Base-by-base conservation (phyloP, 2,329 filamentous ascomycete genomes). In the Xylariales sp. region DNA sequence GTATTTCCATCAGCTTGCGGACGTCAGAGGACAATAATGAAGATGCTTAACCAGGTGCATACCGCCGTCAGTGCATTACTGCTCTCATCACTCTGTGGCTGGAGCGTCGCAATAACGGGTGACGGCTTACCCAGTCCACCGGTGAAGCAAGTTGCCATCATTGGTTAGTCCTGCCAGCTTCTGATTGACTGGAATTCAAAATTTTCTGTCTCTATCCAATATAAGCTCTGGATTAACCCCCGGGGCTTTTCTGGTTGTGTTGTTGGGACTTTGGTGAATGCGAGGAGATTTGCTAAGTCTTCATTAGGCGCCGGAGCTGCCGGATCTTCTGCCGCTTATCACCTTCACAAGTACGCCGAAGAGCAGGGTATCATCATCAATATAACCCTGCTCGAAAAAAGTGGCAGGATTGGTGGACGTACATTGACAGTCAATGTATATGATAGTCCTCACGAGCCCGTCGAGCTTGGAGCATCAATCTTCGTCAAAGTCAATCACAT, bases 391-490 rank as follows among this genome's bases (percentile, higher is more conserved):
- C 96, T 91, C 58, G 93, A 98, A 55, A 84, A 83, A 49, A 81
- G 79, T 13, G 60, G 69, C 21, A 87, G 81, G 49, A 73, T 97
- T 29, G 93, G 93, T 20, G 93, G 93, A 7, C 85, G 93, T 18
- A 85, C 85, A 6, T 86, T 90, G 20, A 97, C 90, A 1, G 84
- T 95, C 14, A 70, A 89, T 52, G 82, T 81, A 3, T 91, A 85
- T 56, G 74, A 78, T 46, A 73, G 91, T 50, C 69, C 81, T 2
- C 46, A 65, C 1, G 67, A 81, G 27, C 84, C 85, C 2, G 76
- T 95, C 24, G 93, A 98, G 60, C 70, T 97, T 1, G 93, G 93
- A 13, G 93, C 86, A 10, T 91, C 85, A 44, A 95, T 97, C 51
- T 98, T 97, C 56, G 87, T 97, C 30, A 61, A 83, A 33, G 76